Evolutionary conservation across 1,284 basidiomycete genomes (phyloP).

Genomic region (Ustilago cynodontis): DNA sequence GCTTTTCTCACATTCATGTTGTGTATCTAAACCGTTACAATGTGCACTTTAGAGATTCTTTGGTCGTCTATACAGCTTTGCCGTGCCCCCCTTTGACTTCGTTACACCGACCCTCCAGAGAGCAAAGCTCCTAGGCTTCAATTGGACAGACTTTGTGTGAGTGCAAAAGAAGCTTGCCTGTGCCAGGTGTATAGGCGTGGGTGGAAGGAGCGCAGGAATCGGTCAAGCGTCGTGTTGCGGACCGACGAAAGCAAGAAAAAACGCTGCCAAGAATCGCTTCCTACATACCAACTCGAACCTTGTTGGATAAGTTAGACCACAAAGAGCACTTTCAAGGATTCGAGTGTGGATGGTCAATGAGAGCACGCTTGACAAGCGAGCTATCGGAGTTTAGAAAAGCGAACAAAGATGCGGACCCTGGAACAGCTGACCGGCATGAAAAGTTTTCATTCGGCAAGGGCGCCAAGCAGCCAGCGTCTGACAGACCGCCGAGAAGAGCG

Average conservation of each 20-base stretch:
- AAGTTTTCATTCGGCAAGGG: not conserved
- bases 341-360: not conserved
- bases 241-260: not conserved
- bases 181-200: not conserved
- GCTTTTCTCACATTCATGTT: not conserved
- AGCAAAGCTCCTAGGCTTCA: too few relatives aligned
- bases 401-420: constrained; percentile 5
- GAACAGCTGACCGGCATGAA: constrained; percentile 7
- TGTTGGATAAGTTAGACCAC: not conserved
- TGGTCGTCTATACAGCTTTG: too few relatives aligned
- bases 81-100: too few relatives aligned
- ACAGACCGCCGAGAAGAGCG: constrained; percentile 5
- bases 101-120: too few relatives aligned
- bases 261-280: constrained; percentile 4
- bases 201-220: not conserved
- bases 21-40: too few relatives aligned
- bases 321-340: not conserved
- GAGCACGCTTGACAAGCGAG: not conserved
- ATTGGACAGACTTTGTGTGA: too few relatives aligned
- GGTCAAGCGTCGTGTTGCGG: not conserved
- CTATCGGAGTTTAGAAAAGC: constrained; percentile 9
- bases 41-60: too few relatives aligned
- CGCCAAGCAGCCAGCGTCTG: not conserved
- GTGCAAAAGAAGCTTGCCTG: not conserved
- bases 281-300: not conserved